Conservation (phyloP, 305 asterid genomes). For the Fraxinus dipetala region DNA sequence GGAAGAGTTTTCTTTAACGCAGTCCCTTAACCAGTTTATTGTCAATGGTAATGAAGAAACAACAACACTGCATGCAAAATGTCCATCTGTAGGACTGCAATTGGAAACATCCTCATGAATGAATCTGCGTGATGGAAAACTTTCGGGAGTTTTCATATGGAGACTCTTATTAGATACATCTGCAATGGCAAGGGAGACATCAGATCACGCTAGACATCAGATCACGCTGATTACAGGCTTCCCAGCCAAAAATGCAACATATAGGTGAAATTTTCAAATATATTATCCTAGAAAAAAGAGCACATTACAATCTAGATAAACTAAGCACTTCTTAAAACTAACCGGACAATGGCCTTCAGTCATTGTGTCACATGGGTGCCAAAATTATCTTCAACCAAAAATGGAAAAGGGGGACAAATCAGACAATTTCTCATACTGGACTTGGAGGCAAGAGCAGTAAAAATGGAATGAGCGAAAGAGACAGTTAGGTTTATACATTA, state of each 20-base stretch:
- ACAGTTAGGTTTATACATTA: neutral
- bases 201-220: neutral
- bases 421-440: neutral
- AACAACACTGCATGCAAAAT: slow-evolving; percentile 60
- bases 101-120: slow-evolving; percentile 36
- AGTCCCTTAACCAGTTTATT: slow-evolving; percentile 69
- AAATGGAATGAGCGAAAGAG: neutral
- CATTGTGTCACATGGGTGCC: neutral
- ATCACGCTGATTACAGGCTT: neutral
- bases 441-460: neutral
- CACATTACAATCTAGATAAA: neutral
- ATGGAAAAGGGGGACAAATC: neutral
- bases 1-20: slow-evolving; percentile 60
- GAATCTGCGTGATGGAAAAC: slow-evolving; percentile 46
- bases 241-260: neutral
- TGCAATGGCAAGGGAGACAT: slow-evolving; percentile 24
- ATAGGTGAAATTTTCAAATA: neutral
- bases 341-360: neutral
- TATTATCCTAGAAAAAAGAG: neutral
- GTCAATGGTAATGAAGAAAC: slow-evolving; percentile 78
- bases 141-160: slow-evolving; percentile 34
- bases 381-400: neutral
- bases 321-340: neutral
- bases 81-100: slow-evolving; percentile 46
- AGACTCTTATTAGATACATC: slow-evolving; percentile 44